Evolutionary conservation across 1,139 yeast genomes (phyloP), one percentile per base, ranked within the genome.

Genomic region (Diutina catenulata): DNA sequence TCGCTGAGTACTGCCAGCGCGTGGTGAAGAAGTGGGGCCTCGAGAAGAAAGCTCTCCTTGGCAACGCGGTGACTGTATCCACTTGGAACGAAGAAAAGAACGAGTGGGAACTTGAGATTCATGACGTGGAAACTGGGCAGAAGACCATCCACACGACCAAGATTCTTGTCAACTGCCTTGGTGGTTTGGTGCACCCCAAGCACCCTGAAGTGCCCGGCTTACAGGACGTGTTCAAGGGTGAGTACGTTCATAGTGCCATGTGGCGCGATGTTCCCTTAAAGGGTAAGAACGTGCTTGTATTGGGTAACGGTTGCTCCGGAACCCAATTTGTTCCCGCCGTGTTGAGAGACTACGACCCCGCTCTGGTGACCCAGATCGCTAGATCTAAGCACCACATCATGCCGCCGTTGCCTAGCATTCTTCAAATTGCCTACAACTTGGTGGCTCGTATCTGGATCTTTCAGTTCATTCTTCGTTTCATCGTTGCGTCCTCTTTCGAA

Each of bases 221-320:
- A 36, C 6, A 35, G 4, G 67, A 63, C 23, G 50, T 49, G 22
- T 70, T 63, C 49, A 53, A 66, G 45, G 76, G 76, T 3, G 48
- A 47, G 3, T 64, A 62, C 47, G 59, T 68, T 60, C 76, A 70
- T 45, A 64, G 74, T 1, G 72, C 70, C 1, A 50, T 65, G 36
- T 70, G 72, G 68, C 22, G 35, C 4, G 35, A 31, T 14, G 35
- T 31, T 16, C 36, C 20, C 19, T 29, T 37, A 20, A 24, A 18
- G 11, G 33, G 32, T 13, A 53, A 52, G 39, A 46, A 47, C n/a
- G 55, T 53, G 14, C 51, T 51, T 6, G 55, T 53, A 11, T 40
- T 53, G 28, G 57, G 57, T 4, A 47, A 49, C 37, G 57, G 57
- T 3, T 53, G 57, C 29, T 51, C 55, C 7, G 56, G 55, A 3